These are phyloP conservation scores for Limonium bicolor DNA, from an alignment of 148 eudicot species.

Conservation along the genomic window DNA sequence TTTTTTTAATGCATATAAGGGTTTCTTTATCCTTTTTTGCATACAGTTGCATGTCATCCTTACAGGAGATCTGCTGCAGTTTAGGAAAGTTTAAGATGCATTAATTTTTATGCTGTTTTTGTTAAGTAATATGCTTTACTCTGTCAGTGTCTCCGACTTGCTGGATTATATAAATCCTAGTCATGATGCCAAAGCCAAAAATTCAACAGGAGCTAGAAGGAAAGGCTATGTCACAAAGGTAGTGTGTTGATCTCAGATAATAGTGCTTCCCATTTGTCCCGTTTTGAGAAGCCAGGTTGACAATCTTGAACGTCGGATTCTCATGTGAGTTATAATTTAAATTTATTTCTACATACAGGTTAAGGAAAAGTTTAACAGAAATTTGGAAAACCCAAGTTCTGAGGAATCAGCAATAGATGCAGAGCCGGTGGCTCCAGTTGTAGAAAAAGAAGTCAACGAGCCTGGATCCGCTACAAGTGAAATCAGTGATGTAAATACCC, in stretches of 20 bases:
- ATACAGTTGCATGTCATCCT: too few relatives aligned
- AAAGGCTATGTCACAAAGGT: constrained; percentile 64
- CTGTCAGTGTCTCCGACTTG: constrained; percentile 94
- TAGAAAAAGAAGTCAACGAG: constrained; percentile 25
- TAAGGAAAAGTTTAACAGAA: constrained; percentile 48
- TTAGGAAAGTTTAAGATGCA: too few relatives aligned
- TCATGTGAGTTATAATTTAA: too few relatives aligned
- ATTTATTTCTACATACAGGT: constrained; percentile 25
- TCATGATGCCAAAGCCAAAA: constrained; percentile 62
- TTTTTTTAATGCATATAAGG: too few relatives aligned
- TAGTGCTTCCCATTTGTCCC: too few relatives aligned
- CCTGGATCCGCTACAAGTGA: constrained; percentile 17
- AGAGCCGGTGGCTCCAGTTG: constrained; percentile 16
- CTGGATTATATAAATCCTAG: constrained; percentile 95
- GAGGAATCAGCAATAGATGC: constrained; percentile 38
- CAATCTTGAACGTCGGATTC: too few relatives aligned
- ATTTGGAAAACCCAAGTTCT: constrained; percentile 19
- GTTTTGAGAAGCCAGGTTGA: too few relatives aligned
- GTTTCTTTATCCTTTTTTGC: too few relatives aligned
- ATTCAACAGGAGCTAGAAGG: constrained; percentile 51
- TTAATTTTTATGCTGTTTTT: background rate
- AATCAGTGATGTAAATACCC: constrained; percentile 2
- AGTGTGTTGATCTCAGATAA: too few relatives aligned
- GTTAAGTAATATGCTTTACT: too few relatives aligned
- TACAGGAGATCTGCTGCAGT: too few relatives aligned